phyloP scores from a whole-genome alignment of 2,329 filamentous ascomycete genomes.

The Nemania serpens region DNA sequence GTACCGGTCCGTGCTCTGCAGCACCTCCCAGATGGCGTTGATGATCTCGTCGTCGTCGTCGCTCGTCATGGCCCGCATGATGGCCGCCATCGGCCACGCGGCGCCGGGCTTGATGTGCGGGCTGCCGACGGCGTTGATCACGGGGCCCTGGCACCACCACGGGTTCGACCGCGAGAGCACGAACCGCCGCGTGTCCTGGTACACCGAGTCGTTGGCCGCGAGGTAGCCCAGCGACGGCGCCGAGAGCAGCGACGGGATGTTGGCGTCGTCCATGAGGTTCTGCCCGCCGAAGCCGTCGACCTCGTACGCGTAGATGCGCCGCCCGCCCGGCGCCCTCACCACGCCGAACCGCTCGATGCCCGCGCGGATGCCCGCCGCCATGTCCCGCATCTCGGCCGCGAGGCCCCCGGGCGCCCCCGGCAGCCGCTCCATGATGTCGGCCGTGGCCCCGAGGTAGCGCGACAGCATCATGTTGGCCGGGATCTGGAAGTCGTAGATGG shows the following conservation, averaged over 20 bases:
- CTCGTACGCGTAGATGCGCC: slow-evolving; percentile 74
- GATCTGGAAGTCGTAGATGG: slow-evolving; percentile 83
- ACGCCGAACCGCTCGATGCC: slow-evolving; percentile 75
- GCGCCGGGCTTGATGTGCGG: slow-evolving; percentile 65
- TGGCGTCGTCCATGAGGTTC: slow-evolving; percentile 74
- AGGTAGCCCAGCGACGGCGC: slow-evolving; percentile 68
- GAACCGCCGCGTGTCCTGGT: slow-evolving; percentile 80
- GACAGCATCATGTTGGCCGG: slow-evolving; percentile 88
- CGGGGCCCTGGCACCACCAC: slow-evolving; percentile 71
- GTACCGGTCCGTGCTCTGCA: slow-evolving; percentile 72
- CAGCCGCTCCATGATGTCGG: slow-evolving; percentile 51
- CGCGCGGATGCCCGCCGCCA: slow-evolving; percentile 66
- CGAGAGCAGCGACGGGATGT: slow-evolving; percentile 69
- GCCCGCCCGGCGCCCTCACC: slow-evolving; percentile 46
- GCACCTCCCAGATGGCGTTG: slow-evolving; percentile 62
- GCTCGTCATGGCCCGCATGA: slow-evolving; percentile 60
- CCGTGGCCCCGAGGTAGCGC: slow-evolving; percentile 59
- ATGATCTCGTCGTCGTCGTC: slow-evolving; percentile 76
- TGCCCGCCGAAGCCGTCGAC: slow-evolving; percentile 73
- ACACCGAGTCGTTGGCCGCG: slow-evolving; percentile 63
- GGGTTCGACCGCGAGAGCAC: slow-evolving; percentile 77
- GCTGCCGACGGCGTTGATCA: slow-evolving; percentile 74
- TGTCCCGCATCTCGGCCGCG: slow-evolving; percentile 58
- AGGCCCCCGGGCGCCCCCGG: slow-evolving; percentile 48
- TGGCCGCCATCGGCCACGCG: slow-evolving; percentile 62